Evolutionary conservation across 2,329 filamentous ascomycete species (phyloP).

Genomic region (Cytospora piceae): DNA sequence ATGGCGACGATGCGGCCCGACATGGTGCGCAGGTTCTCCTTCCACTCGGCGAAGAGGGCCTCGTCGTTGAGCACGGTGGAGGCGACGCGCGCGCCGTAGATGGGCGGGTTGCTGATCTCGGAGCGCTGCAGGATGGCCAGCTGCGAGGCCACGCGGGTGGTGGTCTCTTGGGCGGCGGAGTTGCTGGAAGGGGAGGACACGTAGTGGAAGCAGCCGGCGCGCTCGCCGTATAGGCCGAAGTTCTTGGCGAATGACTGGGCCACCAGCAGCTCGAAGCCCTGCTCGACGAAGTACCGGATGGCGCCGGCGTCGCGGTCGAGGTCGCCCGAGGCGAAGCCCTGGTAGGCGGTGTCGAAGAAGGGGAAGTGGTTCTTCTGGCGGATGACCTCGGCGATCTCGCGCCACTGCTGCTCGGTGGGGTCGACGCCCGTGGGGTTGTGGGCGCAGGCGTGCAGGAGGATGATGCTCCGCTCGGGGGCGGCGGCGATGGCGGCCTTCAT

Average conservation of each 20-base stretch:
- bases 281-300: slow-evolving; percentile 91
- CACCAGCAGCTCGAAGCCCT: slow-evolving; percentile 86
- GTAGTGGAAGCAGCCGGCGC: slow-evolving; percentile 94
- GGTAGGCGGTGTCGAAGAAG: slow-evolving; percentile 98
- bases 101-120: slow-evolving; percentile 95
- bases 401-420: slow-evolving; percentile 92
- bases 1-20: slow-evolving; percentile 92
- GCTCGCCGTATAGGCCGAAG: slow-evolving; percentile 95
- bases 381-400: slow-evolving; percentile 79
- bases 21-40: slow-evolving; percentile 90
- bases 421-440: slow-evolving; percentile 99
- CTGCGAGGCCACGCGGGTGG: slow-evolving; percentile 76
- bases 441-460: slow-evolving; percentile 92
- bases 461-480: slow-evolving; percentile 79
- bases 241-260: slow-evolving; percentile 98
- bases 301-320: slow-evolving; percentile 84
- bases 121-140: slow-evolving; percentile 93
- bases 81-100: slow-evolving; percentile 91
- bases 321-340: slow-evolving; percentile 94
- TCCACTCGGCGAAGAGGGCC: slow-evolving; percentile 85
- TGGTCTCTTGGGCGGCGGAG: slow-evolving; percentile 63
- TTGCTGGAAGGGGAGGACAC: slow-evolving; percentile 72
- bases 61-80: slow-evolving; percentile 82
- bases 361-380: slow-evolving; percentile 84
- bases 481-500: slow-evolving; percentile 73